Evolutionary conservation across 2,329 filamentous ascomycete species (phyloP).

Genomic region (Triangularia verruculosa): DNA sequence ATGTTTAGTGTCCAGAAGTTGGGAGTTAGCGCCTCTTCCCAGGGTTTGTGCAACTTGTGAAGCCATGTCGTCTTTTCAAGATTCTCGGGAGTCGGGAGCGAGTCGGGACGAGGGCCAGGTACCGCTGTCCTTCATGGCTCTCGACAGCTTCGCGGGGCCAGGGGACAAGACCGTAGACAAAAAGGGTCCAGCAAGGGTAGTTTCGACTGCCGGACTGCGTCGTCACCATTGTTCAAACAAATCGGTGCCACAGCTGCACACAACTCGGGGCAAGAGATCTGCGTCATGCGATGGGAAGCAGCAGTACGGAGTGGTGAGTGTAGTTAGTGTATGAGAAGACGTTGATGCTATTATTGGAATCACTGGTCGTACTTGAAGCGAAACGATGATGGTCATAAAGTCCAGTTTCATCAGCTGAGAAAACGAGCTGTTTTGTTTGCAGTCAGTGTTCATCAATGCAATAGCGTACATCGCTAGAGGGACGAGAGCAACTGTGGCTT

Average conservation of each 20-base stretch:
- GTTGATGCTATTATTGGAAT: neutral
- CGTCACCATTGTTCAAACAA: neutral
- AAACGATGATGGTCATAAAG: too few relatives aligned
- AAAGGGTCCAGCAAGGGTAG: neutral
- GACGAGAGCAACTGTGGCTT: slow-evolving; percentile 9
- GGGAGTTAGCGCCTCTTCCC: neutral
- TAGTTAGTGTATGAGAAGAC: too few relatives aligned
- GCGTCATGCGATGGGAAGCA: too few relatives aligned
- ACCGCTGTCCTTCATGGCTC: slow-evolving; percentile 2
- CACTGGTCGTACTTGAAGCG: neutral
- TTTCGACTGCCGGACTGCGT: neutral
- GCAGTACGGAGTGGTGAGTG: too few relatives aligned
- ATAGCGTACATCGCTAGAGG: too few relatives aligned
- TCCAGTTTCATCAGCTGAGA: neutral
- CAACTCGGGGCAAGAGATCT: too few relatives aligned
- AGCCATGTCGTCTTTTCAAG: neutral
- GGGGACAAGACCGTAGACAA: too few relatives aligned
- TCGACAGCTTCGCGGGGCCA: slow-evolving; percentile 13
- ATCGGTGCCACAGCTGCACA: too few relatives aligned
- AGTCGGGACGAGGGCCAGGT: slow-evolving; percentile 13
- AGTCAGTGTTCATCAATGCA: neutral
- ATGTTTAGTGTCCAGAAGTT: neutral
- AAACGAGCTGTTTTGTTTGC: neutral
- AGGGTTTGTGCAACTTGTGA: slow-evolving; percentile 1
- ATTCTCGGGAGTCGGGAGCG: slow-evolving; percentile 3